Conservation (phyloP, 768 basidiomycete genomes). For the Roridomyces roridus region DNA sequence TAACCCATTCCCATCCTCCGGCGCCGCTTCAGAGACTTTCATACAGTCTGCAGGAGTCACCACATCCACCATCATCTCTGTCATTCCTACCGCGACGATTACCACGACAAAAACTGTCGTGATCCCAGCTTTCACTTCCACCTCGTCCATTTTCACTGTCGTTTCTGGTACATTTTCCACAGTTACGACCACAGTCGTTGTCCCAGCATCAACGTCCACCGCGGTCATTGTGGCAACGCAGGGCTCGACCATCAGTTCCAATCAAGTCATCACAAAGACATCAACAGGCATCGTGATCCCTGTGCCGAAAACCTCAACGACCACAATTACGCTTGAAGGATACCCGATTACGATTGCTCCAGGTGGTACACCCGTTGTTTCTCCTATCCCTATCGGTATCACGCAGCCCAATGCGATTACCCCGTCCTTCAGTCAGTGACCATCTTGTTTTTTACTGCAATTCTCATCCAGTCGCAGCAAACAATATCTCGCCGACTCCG, state of each 20-base stretch:
- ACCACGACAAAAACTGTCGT: neutral
- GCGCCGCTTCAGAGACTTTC: conserved; percentile 7
- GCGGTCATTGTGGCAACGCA: neutral
- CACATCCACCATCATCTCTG: neutral
- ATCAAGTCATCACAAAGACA: neutral
- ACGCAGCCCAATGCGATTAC: neutral
- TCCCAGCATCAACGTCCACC: neutral
- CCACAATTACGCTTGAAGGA: neutral
- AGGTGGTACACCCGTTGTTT: conserved; percentile 4
- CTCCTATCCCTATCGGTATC: neutral
- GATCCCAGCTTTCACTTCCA: neutral
- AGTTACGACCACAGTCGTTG: neutral
- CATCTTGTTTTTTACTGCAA: neutral
- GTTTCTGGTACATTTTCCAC: neutral
- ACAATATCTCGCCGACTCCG: conserved; percentile 3
- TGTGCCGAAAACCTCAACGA: neutral
- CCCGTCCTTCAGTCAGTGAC: neutral
- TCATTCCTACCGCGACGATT: neutral
- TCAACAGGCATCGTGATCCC: neutral
- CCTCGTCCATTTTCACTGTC: neutral
- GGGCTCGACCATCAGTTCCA: conserved; percentile 1
- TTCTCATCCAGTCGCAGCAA: neutral
- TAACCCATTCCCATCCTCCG: conserved; percentile 4
- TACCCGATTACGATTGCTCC: neutral
- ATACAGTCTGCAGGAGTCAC: neutral